Evolutionary conservation across 2,329 filamentous ascomycete species (phyloP), one percentile per base, ranked within the genome.

Genomic region (Paecilomyces fulvus): DNA sequence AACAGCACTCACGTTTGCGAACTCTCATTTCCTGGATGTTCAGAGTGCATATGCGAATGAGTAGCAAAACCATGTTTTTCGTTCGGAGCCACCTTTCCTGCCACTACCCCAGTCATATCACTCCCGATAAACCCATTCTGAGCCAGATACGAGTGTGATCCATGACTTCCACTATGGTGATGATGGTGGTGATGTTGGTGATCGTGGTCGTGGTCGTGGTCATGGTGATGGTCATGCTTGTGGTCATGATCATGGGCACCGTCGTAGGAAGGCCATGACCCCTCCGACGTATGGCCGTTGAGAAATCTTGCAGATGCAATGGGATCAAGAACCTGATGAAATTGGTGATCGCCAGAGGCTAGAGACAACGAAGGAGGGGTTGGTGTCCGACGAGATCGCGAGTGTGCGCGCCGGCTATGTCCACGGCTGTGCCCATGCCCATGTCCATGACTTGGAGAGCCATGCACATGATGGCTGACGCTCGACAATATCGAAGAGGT

Each of bases 361-460:
- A 65, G 61, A 31, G 64, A 59, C 55, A 65, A 58, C 50, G 64
- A 60, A 54, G 65, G 63, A 30, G 69, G 62, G 30, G 62, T 62
- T 55, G 67, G 67, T 43, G 65, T 59, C 60, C 63, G 66, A 55
- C 59, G 61, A 43, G 68, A 70, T 55, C 71, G 68, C 56, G 65
- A 66, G 56, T 75, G 71, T 31, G 70, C 70, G 43, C 61, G 70
- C 48, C 62, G 64, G 46, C 60, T 60, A 52, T 69, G 64, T 50
- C 67, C 62, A 56, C 71, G 63, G 55, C 60, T 60, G 52, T 69
- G 64, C 46, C 67, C 62, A 56, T 71, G 63, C 54, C 60, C 60
- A 53, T 69, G 64, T 50, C 67, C 62, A 56, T 71, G 62, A 55
- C 58, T 61, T 57, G 62, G 63, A 56, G 60, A 58, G 49, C 55